Conservation (phyloP, 352 stramenopile genomes). For the Globisporangium iwayamae region DNA sequence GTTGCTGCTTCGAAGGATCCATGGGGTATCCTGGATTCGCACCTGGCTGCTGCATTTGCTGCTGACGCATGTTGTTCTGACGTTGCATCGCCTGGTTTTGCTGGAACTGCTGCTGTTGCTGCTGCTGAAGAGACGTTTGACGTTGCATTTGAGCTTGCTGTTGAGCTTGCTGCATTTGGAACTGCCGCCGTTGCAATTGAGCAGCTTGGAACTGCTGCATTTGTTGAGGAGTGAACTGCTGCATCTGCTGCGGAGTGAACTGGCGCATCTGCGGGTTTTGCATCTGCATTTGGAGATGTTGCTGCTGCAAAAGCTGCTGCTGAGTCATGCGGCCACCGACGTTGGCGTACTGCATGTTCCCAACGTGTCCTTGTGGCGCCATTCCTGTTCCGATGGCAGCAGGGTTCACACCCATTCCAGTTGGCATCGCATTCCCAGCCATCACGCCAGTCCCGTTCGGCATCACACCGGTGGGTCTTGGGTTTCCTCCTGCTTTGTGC, state of each 20-base stretch:
- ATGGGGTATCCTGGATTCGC: constrained; percentile 15
- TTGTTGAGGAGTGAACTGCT: constrained; percentile 52
- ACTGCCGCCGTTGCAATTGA: constrained; percentile 41
- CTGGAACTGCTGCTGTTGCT: constrained; percentile 59
- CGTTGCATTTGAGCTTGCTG: constrained; percentile 69
- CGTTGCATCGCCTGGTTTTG: constrained; percentile 40
- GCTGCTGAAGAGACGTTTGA: constrained; percentile 55
- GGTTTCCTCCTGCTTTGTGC: constrained; percentile 61
- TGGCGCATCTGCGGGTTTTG: constrained; percentile 80
- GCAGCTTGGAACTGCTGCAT: constrained; percentile 23
- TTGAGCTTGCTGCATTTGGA: constrained; percentile 51
- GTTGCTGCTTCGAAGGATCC: constrained; percentile 19
- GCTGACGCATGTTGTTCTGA: constrained; percentile 50
- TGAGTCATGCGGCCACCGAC: constrained; percentile 70
- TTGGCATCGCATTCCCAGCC: constrained; percentile 21
- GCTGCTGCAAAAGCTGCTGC: constrained; percentile 74
- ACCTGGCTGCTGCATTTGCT: constrained; percentile 41
- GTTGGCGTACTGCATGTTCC: constrained; percentile 66
- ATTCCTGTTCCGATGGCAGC: constrained; percentile 39
- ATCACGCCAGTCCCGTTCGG: constrained; percentile 45
- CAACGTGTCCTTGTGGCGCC: constrained; percentile 54
- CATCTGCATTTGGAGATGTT: constrained; percentile 73
- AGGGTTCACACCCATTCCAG: constrained; percentile 49
- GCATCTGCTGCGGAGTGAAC: constrained; percentile 75
- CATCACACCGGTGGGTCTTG: constrained; percentile 31